Evolutionary conservation across 2,329 filamentous ascomycete genomes (phyloP).

Genomic region (Alternaria triticina): DNA sequence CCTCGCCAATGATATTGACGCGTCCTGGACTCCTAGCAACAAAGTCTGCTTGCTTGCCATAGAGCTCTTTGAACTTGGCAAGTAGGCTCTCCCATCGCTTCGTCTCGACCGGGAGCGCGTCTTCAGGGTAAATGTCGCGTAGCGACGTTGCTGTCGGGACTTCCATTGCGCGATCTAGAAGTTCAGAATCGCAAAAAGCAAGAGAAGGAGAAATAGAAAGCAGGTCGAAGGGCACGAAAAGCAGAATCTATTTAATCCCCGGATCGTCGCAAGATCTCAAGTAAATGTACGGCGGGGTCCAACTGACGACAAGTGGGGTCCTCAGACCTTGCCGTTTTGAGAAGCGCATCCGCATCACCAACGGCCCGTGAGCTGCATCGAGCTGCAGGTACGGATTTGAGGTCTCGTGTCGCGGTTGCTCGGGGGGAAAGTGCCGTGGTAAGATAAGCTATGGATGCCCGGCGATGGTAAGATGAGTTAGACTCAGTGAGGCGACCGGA

Average conservation of each 20-base stretch:
- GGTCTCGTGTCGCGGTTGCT: conserved; percentile 1
- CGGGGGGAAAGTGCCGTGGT: not conserved
- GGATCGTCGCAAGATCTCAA: conserved; percentile 27
- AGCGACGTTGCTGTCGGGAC: conserved; percentile 80
- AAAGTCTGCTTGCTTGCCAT: conserved; percentile 76
- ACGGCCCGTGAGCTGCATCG: conserved; percentile 19
- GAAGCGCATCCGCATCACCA: conserved; percentile 24
- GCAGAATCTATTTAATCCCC: conserved; percentile 14
- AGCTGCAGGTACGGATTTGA: conserved; percentile 23
- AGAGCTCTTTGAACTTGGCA: conserved; percentile 71
- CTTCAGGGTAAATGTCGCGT: conserved; percentile 80
- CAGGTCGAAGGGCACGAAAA: not conserved
- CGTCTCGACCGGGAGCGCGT: conserved; percentile 71
- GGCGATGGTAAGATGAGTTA: not conserved
- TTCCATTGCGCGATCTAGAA: conserved; percentile 37
- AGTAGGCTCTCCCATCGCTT: conserved; percentile 79
- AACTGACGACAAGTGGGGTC: conserved; percentile 28
- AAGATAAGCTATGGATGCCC: not conserved
- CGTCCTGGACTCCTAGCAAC: conserved; percentile 89
- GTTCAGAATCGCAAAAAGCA: not conserved
- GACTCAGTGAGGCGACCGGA: not conserved
- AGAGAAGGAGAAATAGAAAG: conserved; percentile 7
- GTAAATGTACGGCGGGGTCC: conserved; percentile 27
- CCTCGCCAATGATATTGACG: conserved; percentile 96
- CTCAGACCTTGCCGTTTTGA: conserved; percentile 26